These are phyloP conservation scores for Handroanthus guayacan DNA, from an alignment of 257 asterid species.

Conservation along the genomic window DNA sequence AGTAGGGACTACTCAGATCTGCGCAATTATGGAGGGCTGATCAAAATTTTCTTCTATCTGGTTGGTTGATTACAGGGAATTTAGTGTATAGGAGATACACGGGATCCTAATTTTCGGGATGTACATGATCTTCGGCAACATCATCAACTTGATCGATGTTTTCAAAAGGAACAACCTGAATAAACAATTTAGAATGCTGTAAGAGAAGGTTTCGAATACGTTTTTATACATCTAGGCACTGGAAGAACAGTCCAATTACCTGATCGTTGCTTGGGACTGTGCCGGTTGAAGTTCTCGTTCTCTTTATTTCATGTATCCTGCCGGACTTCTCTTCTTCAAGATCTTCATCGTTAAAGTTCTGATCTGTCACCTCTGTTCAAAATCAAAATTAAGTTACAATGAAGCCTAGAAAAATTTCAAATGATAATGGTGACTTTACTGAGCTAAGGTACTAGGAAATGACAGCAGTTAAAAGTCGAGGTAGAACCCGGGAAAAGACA, in stretches of 20 bases:
- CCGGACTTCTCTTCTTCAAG: conserved; percentile 42
- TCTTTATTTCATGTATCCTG: conserved; percentile 40
- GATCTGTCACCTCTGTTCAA: conserved; percentile 62
- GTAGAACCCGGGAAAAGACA: background rate
- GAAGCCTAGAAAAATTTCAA: background rate
- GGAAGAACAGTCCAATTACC: conserved; percentile 31
- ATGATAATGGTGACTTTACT: background rate
- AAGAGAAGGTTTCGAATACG: background rate
- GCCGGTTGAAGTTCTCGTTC: conserved; percentile 42
- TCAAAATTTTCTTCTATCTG: background rate
- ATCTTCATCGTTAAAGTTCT: conserved; percentile 61
- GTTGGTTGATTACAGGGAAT: background rate
- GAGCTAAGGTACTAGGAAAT: background rate
- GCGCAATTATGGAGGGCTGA: background rate
- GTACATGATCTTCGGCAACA: conserved; percentile 22
- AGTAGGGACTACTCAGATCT: background rate
- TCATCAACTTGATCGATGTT: conserved; percentile 31
- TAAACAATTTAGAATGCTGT: background rate
- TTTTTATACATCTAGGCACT: no score
- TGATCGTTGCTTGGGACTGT: conserved; percentile 44
- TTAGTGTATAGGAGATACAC: background rate
- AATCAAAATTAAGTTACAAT: background rate
- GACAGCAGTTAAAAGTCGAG: background rate
- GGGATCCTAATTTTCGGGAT: background rate
- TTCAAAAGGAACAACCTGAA: conserved; percentile 56